Percentiles rank a stretch among this genome's conserved stretches.
phyloP scores from a whole-genome alignment of 2,329 filamentous ascomycete genomes.

The Pseudogymnoascus sp. region DNA sequence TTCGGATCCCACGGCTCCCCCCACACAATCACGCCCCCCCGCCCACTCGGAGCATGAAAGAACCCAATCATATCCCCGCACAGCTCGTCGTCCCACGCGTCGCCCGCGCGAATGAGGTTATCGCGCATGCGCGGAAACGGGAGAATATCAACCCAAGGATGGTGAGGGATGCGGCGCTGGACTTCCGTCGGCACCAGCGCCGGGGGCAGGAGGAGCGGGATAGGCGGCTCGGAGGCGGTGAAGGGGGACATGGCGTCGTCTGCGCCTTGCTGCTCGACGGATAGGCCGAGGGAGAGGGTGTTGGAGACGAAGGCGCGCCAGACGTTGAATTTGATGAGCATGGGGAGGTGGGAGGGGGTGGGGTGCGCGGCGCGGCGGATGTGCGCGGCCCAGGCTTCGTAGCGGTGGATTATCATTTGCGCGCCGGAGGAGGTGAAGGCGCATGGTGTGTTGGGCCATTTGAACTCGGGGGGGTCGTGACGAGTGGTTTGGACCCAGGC shows the following conservation, averaged over 20 bases:
- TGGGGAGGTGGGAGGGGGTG: slow-evolving; percentile 27
- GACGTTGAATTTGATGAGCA: slow-evolving; percentile 33
- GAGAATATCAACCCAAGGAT: slow-evolving; percentile 32
- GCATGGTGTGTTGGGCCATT: not conserved
- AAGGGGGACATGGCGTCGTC: not conserved
- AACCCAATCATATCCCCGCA: slow-evolving; percentile 18
- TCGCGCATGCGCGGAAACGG: slow-evolving; percentile 29
- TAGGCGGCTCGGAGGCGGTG: not conserved
- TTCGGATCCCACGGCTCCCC: slow-evolving; percentile 25
- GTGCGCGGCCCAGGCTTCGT: not conserved
- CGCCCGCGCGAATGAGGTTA: slow-evolving; percentile 17
- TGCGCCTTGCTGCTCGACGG: not conserved
- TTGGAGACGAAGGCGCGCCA: slow-evolving; percentile 31
- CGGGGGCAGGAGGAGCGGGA: slow-evolving; percentile 11
- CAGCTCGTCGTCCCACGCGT: slow-evolving; percentile 19
- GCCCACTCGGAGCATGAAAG: slow-evolving; percentile 9
- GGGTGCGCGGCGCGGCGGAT: slow-evolving; percentile 16
- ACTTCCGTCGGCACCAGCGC: slow-evolving; percentile 25
- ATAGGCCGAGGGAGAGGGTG: slow-evolving; percentile 22
- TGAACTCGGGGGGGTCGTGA: not conserved
- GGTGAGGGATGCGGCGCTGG: slow-evolving; percentile 27
- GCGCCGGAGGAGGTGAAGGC: not conserved
- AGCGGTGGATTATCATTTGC: not conserved
- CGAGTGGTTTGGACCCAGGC: no score
- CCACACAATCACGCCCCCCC: slow-evolving; percentile 24